These are phyloP conservation scores for Globisporangium rhizosaccharum DNA, from an alignment of 352 stramenopile species.

Conservation along the genomic window DNA sequence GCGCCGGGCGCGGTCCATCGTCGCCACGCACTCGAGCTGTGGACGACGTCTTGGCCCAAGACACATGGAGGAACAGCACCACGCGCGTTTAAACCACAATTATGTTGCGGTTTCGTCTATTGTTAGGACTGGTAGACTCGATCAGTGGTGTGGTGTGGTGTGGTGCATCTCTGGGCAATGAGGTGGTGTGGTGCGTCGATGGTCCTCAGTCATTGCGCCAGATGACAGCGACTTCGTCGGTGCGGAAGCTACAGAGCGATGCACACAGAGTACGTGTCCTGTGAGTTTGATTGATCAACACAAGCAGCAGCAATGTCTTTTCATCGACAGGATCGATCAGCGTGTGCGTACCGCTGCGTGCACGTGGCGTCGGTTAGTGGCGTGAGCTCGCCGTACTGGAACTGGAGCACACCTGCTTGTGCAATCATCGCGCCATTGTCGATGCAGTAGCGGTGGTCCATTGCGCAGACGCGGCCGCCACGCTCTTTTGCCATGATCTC, in stretches of 20 bases:
- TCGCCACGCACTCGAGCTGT: too few relatives aligned
- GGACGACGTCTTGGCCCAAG: neutral
- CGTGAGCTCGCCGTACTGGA: conserved; percentile 92
- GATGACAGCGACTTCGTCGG: conserved; percentile 96
- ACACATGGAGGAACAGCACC: neutral
- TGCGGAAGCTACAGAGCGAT: conserved; percentile 85
- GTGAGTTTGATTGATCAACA: neutral
- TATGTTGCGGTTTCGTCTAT: too few relatives aligned
- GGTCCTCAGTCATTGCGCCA: conserved; percentile 86
- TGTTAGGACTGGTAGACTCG: too few relatives aligned
- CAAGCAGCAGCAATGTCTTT: neutral
- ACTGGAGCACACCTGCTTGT: conserved; percentile 97
- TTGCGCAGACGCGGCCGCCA: conserved; percentile 93
- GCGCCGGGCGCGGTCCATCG: conserved; percentile 64
- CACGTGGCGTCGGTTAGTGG: conserved; percentile 90
- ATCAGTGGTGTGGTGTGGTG: too few relatives aligned
- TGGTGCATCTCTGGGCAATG: too few relatives aligned
- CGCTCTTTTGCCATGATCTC: conserved; percentile 94
- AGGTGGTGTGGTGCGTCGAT: neutral
- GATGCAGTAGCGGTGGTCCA: conserved; percentile 99
- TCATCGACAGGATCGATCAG: neutral
- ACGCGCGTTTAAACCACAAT: too few relatives aligned
- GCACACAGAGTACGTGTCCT: neutral
- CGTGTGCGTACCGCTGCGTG: conserved; percentile 83
- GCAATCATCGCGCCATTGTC: conserved; percentile 99